Percentiles rank a stretch among this genome's conserved stretches.
Evolutionary conservation across 108 stramenopile species (phyloP).

Genomic region (Cylindrotheca fusiformis): DNA sequence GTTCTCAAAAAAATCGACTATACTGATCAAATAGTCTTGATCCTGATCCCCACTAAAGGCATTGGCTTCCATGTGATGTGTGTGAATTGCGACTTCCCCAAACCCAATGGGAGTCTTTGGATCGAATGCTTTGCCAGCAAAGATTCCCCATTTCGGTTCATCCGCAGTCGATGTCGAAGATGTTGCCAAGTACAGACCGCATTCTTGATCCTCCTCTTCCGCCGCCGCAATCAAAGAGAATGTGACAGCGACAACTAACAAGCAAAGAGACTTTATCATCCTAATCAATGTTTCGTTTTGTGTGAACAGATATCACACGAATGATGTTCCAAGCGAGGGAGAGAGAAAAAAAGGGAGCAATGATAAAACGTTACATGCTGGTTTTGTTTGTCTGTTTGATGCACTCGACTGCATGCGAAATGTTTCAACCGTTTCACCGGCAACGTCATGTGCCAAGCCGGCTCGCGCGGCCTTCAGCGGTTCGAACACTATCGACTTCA

Average conservation of each 20-base stretch:
- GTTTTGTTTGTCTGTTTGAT: too few relatives aligned
- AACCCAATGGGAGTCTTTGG: conserved; percentile 18
- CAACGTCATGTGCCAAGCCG: too few relatives aligned
- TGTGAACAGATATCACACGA: too few relatives aligned
- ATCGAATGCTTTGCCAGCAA: conserved; percentile 30
- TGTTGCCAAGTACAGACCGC: conserved; percentile 49
- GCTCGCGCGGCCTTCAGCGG: too few relatives aligned
- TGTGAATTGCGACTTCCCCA: conserved; percentile 46
- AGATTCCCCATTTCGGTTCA: conserved; percentile 50
- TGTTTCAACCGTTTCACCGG: too few relatives aligned
- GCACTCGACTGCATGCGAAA: too few relatives aligned
- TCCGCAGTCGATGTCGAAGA: conserved; percentile 39
- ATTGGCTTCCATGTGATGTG: conserved; percentile 34
- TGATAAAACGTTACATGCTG: too few relatives aligned
- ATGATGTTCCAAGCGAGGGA: too few relatives aligned
- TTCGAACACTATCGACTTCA: too few relatives aligned
- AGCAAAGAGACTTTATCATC: neutral
- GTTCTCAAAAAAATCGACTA: conserved; percentile 48
- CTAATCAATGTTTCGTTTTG: too few relatives aligned
- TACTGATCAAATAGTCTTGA: conserved; percentile 16
- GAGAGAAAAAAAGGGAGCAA: too few relatives aligned
- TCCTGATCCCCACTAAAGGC: conserved; percentile 8
- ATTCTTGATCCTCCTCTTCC: conserved; percentile 16
- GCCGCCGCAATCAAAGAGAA: neutral
- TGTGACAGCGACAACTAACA: neutral